phyloP scores from a whole-genome alignment of 345 rosid genomes.

The Boechera stricta region DNA sequence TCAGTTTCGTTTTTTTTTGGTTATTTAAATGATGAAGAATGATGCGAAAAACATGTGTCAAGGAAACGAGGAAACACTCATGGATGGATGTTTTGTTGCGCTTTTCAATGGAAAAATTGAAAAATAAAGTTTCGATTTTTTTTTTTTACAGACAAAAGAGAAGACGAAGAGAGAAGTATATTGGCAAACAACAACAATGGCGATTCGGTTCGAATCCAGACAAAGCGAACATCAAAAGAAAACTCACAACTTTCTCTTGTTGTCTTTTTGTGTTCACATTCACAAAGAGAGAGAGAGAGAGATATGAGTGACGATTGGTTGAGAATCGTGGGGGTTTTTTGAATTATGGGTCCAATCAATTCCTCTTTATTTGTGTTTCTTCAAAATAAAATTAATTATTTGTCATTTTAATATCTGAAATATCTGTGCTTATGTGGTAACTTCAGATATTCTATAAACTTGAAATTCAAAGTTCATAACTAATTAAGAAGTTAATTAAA shows the following conservation, averaged over 20 bases:
- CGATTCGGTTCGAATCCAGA: constrained; percentile 44
- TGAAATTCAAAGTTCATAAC: not conserved
- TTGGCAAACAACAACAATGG: not conserved
- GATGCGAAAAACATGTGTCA: constrained; percentile 52
- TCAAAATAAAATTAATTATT: not conserved
- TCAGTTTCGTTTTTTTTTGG: constrained; percentile 37
- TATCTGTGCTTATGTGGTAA: constrained; percentile 24
- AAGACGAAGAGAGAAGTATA: constrained; percentile 30
- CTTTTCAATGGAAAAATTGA: not conserved
- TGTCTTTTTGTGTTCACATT: constrained; percentile 46
- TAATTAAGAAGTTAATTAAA: constrained; percentile 31
- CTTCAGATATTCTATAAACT: not conserved
- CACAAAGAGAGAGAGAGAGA: not conserved
- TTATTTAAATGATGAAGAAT: constrained; percentile 15
- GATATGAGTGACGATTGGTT: constrained; percentile 29
- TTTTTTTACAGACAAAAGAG: constrained; percentile 1
- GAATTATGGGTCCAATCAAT: constrained; percentile 26
- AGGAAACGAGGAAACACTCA: constrained; percentile 46
- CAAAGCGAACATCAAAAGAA: constrained; percentile 39
- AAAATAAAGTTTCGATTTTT: not conserved
- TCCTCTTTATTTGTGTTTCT: not conserved
- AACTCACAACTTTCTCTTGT: constrained; percentile 41
- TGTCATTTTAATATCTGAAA: not conserved
- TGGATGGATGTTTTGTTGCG: constrained; percentile 21
- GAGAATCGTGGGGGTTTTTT: constrained; percentile 42